Evolutionary conservation across 1,284 basidiomycete species (phyloP), one percentile per base, ranked within the genome.

Genomic region (Tremellales sp.): DNA sequence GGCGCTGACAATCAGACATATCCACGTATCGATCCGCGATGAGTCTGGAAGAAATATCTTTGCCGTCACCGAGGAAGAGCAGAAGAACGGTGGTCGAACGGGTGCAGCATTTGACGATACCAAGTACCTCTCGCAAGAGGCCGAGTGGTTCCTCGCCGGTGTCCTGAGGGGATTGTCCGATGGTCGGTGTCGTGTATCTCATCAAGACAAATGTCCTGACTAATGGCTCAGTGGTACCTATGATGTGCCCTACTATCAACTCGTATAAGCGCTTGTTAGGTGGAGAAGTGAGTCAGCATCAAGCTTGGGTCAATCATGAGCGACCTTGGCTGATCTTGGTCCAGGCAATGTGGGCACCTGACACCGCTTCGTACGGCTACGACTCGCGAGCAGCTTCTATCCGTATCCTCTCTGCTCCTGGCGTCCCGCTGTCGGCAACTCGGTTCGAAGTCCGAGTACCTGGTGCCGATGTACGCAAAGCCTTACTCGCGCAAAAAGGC

Each of bases 181-280:
- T 70, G 83, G 89, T 90, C 64, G 57, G 81, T 62, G 31, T 15
- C 33, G 6, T 7, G 5, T 15, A 37, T 15, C 13, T 25, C 6
- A 8, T 29, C 19, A 11, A 6, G 10, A n/a, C 23, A 22, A 19
- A 23, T 23, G n/a, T 4, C 12, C 26, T 13, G 23, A 36, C 44
- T 51, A 12, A 49, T 42, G 12, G 8, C n/a, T n/a, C 51, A 73
- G 70, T 74, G 44, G 67, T 77, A 53, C 76, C 75, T 1, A 58
- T 76, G 55, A 77, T 96, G 50, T 92, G 93, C 29, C 91, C 92
- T 1, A 96, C 87, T 0, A 86, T 96, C 73, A 94, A 94, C 66
- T 90, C 90, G n/a, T 98, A 97, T 78, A 98, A 97, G 71, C 87
- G 93, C 19, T 82, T 98, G 12, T 84, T 90, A 15, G 92, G 88